Conservation (phyloP, 768 basidiomycete genomes). For the Suillus subalutaceus region DNA sequence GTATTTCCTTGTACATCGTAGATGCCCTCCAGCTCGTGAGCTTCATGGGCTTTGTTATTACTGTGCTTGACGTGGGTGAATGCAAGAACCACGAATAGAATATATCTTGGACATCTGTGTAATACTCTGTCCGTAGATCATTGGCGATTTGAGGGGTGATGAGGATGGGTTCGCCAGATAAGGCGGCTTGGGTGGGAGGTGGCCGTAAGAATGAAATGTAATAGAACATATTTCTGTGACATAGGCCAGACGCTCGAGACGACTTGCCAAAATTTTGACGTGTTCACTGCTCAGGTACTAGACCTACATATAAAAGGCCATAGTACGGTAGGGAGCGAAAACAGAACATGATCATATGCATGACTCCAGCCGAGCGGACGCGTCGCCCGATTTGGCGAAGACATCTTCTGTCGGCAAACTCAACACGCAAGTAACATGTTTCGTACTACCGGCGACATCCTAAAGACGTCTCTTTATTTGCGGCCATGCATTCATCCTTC, state of each 20-base stretch:
- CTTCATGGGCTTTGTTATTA: slow-evolving; percentile 52
- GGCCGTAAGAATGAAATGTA: slow-evolving; percentile 91
- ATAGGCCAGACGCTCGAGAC: not conserved
- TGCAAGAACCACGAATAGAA: slow-evolving; percentile 65
- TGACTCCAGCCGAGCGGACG: not conserved
- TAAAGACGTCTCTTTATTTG: slow-evolving; percentile 23
- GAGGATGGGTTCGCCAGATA: slow-evolving; percentile 43
- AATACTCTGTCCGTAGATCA: slow-evolving; percentile 83
- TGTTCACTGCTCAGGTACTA: not conserved
- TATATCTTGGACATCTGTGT: slow-evolving; percentile 58
- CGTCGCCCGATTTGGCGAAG: slow-evolving; percentile 8
- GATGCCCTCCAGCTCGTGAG: slow-evolving; percentile 72
- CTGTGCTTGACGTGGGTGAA: slow-evolving; percentile 20
- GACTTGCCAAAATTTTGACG: not conserved
- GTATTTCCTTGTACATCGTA: slow-evolving; percentile 76
- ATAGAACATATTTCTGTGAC: slow-evolving; percentile 53
- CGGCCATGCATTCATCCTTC: slow-evolving; percentile 16
- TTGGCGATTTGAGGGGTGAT: slow-evolving; percentile 89
- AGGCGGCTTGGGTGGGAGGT: slow-evolving; percentile 59
- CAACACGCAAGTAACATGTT: slow-evolving; percentile 21
- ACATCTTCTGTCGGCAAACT: not conserved
- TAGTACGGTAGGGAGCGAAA: not conserved
- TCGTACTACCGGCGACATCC: slow-evolving; percentile 20
- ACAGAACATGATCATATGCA: not conserved
- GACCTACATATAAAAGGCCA: not conserved